Conservation (phyloP, 164 flowering plant species). For the Vitis cinerea region DNA sequence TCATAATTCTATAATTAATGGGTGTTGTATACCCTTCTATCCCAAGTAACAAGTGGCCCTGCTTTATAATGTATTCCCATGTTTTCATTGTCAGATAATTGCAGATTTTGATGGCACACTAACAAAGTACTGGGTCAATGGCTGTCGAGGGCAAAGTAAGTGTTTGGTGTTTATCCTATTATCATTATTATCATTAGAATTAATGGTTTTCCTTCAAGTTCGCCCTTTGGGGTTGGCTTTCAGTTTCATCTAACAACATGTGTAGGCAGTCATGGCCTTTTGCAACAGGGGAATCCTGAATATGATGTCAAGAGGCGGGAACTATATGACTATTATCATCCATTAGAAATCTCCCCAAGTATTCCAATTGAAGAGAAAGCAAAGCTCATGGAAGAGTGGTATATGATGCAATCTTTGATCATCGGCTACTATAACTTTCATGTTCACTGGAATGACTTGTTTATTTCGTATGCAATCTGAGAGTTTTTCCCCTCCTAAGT, state of each 20-base stretch:
- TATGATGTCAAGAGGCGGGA: constrained; percentile 79
- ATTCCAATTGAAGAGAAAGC: constrained; percentile 84
- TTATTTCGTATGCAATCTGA: too few species aligned
- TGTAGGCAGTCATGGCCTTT: constrained; percentile 80
- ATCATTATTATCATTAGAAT: background rate
- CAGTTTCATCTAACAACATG: constrained; percentile 20
- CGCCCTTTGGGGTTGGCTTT: background rate
- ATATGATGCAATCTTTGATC: constrained; percentile 4
- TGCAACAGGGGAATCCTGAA: constrained; percentile 82
- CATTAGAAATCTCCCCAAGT: constrained; percentile 73
- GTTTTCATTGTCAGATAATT: constrained; percentile 55
- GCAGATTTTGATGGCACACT: constrained; percentile 94
- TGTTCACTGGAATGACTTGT: too few species aligned
- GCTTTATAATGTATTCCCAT: background rate
- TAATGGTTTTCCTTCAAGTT: background rate
- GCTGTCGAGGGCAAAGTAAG: constrained; percentile 83
- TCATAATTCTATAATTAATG: background rate
- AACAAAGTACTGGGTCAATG: constrained; percentile 77
- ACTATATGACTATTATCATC: constrained; percentile 77
- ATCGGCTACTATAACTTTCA: too few species aligned
- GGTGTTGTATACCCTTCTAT: background rate
- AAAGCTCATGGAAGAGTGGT: constrained; percentile 98
- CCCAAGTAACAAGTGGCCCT: background rate
- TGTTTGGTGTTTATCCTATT: background rate
- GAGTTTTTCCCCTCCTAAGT: background rate